These are phyloP conservation scores for Apiotrichum sp. DNA, from an alignment of 1,284 basidiomycete species.

Conservation along the genomic window DNA sequence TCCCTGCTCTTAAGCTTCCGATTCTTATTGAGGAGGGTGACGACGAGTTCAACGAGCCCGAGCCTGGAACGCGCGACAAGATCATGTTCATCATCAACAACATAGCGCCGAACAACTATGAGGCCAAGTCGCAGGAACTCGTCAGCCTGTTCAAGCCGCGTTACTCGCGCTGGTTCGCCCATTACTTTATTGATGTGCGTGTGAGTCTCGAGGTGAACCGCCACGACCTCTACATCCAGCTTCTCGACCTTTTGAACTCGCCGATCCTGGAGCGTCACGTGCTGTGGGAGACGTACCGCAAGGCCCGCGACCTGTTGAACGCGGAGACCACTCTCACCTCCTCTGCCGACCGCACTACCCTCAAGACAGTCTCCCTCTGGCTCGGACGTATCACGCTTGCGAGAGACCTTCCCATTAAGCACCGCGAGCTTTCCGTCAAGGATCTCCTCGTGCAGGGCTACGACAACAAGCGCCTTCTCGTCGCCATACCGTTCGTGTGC, in stretches of 20 bases:
- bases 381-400: constrained; percentile 89
- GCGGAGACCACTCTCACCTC: constrained; percentile 83
- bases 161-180: constrained; percentile 91
- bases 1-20: constrained; percentile 48
- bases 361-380: constrained; percentile 96
- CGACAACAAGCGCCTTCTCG: constrained; percentile 82
- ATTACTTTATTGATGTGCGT: constrained; percentile 93
- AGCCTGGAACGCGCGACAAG: constrained; percentile 86
- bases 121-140: constrained; percentile 78
- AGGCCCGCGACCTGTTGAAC: constrained; percentile 80
- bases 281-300: constrained; percentile 86
- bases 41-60: constrained; percentile 60
- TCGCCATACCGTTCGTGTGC: constrained; percentile 97
- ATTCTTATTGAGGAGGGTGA: constrained; percentile 50
- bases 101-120: constrained; percentile 88
- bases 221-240: constrained; percentile 87
- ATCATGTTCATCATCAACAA: constrained; percentile 99
- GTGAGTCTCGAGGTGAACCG: constrained; percentile 97
- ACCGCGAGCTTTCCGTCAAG: constrained; percentile 93
- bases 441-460: constrained; percentile 93
- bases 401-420: constrained; percentile 82
- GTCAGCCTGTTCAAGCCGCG: constrained; percentile 68
- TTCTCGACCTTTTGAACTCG: constrained; percentile 75
- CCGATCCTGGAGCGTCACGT: constrained; percentile 65
- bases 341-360: constrained; percentile 72